phyloP scores from a whole-genome alignment of 2,329 filamentous ascomycete genomes.

The Fusarium beomiforme region DNA sequence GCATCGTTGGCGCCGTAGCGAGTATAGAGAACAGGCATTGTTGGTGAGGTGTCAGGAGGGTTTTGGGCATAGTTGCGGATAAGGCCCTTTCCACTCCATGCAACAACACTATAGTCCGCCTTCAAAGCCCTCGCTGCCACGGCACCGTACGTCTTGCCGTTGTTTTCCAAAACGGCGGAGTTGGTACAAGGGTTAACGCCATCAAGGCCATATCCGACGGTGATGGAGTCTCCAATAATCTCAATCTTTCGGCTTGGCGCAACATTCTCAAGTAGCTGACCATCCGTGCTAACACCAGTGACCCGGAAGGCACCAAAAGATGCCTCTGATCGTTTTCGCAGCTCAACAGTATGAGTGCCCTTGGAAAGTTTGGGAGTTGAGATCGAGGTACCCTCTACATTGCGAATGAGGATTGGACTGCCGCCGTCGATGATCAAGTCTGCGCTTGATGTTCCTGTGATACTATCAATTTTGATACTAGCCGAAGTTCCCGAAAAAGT shows the following conservation, averaged over 20 bases:
- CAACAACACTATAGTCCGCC: constrained; percentile 55
- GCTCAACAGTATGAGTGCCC: constrained; percentile 27
- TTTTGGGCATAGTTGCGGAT: constrained; percentile 51
- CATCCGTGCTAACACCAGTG: constrained; percentile 9
- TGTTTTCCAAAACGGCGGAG: constrained; percentile 51
- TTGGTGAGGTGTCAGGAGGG: constrained; percentile 44
- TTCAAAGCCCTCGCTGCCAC: constrained; percentile 52
- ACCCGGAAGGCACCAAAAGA: constrained; percentile 18
- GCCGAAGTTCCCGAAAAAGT: constrained; percentile 53
- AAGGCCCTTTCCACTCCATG: constrained; percentile 57
- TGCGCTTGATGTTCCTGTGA: constrained; percentile 18
- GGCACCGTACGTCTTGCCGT: constrained; percentile 54
- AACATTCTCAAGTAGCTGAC: constrained; percentile 32
- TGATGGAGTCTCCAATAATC: constrained; percentile 57
- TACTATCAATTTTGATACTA: constrained; percentile 42
- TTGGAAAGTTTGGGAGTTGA: constrained; percentile 1
- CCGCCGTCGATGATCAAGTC: constrained; percentile 29
- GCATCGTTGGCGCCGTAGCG: constrained; percentile 55
- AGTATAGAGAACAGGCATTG: constrained; percentile 54
- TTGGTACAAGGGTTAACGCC: constrained; percentile 53
- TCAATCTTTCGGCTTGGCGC: constrained; percentile 51
- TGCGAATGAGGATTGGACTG: constrained; percentile 15
- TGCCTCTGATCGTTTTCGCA: constrained; percentile 27
- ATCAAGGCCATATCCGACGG: constrained; percentile 56
- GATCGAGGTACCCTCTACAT: constrained; percentile 11